Evolutionary conservation across 805 yeast genomes (phyloP), one percentile per base, ranked within the genome.

Genomic region (Saturnispora ahearnii): DNA sequence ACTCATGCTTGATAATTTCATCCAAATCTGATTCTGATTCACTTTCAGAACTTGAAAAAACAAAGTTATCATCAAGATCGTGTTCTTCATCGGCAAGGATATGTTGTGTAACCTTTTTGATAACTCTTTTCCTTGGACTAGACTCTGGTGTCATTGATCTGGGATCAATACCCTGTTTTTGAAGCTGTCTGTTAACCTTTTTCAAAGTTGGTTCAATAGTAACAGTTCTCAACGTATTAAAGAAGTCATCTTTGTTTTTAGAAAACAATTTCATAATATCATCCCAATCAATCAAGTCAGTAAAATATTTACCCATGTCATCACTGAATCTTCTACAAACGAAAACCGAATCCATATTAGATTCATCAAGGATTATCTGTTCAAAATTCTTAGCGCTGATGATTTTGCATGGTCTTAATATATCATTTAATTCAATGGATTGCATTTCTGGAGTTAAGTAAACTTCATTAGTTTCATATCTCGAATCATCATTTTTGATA

Each of bases 391-490:
- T 46, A 11, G 58, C 50, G 1, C 76, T 69, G 12, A 76, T 52
- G 1, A 82, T 75, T 7, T 60, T 67, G 7, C 77, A 81, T 37
- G 68, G 65, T 5, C 62, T 70, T 2, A 75, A 53, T 26, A 82
- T 68, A 43, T 77, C 70, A 1, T 53, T 54, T 2, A 80, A 62
- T 44, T 63, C 57, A 13, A 82, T 61, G 34, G 72, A 72, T 3
- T 71, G 73, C 18, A 69, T 48, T 32, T 74, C 73, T 3, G 84
- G 72, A 0, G 86, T 76, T 26, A 83, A 57, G 54, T 77, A 78
- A 5, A 82, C 49, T 60, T 82, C 88, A 56, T 73, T 71, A 1
- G 55, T 53, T 33, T 58, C 52, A 29, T 58, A 57, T 32, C 54
- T 59, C 9, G 57, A 53, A 8, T 30, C 46, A 10, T 52, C 58